Conservation (phyloP, 805 yeast species). For the Metschnikowia continentalis region DNA sequence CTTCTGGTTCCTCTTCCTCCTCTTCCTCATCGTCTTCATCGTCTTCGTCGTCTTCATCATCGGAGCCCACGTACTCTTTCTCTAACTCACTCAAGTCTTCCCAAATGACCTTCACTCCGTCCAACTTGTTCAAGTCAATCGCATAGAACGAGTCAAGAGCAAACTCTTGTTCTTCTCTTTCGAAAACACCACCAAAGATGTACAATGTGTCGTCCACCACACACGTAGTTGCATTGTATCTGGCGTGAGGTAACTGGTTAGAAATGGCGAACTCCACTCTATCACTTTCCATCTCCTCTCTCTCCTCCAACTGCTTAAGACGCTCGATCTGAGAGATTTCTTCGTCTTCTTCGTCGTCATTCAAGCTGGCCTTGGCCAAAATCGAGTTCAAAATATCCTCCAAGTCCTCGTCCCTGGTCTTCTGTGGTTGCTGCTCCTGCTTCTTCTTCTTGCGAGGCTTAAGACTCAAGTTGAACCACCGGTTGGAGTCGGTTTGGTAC, state of each 20-base stretch:
- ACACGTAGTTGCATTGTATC: slow-evolving; percentile 82
- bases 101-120: slow-evolving; percentile 87
- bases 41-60: slow-evolving; percentile 54
- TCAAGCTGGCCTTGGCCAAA: slow-evolving; percentile 66
- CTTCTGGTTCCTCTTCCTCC: slow-evolving; percentile 41
- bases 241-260: slow-evolving; percentile 73
- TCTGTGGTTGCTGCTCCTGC: slow-evolving; percentile 35
- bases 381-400: slow-evolving; percentile 76
- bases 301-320: slow-evolving; percentile 34
- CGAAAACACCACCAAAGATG: slow-evolving; percentile 90
- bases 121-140: slow-evolving; percentile 78
- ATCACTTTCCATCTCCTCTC: slow-evolving; percentile 39
- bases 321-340: slow-evolving; percentile 35
- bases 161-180: slow-evolving; percentile 80
- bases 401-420: slow-evolving; percentile 69
- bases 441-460: slow-evolving; percentile 57
- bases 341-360: slow-evolving; percentile 45
- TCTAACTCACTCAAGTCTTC: slow-evolving; percentile 67
- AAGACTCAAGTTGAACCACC: slow-evolving; percentile 77
- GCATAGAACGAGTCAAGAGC: slow-evolving; percentile 81
- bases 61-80: slow-evolving; percentile 54
- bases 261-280: slow-evolving; percentile 52
- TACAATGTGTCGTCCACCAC: slow-evolving; percentile 81
- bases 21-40: slow-evolving; percentile 57
- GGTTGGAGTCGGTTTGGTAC: slow-evolving; percentile 78